Percentiles rank a stretch among this genome's conserved stretches.
phyloP scores from a whole-genome alignment of 805 yeast species.

The Zygosaccharomyces siamensis region DNA sequence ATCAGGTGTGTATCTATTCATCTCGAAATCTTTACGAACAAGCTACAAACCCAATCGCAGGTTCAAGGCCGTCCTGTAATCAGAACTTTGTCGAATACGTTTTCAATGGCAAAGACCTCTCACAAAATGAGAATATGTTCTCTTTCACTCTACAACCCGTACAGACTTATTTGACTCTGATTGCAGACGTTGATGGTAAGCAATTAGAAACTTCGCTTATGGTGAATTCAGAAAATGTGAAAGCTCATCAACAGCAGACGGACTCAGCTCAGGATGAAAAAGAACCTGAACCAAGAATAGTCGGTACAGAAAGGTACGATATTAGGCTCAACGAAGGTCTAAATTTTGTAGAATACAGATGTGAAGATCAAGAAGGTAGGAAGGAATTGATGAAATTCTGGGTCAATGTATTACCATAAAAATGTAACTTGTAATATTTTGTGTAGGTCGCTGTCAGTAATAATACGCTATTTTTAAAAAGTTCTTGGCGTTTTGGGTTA shows the following conservation, averaged over 20 bases:
- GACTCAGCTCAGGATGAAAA: conserved; percentile 10
- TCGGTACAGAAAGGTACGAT: conserved; percentile 25
- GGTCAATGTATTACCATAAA: conserved; percentile 32
- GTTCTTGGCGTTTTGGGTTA: no score
- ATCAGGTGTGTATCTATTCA: conserved; percentile 24
- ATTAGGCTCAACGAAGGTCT: conserved; percentile 32
- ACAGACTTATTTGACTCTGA: conserved; percentile 29
- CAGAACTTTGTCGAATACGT: conserved; percentile 32
- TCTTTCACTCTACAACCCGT: conserved; percentile 29
- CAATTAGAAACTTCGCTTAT: conserved; percentile 13
- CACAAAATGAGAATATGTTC: conserved; percentile 27
- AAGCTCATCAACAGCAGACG: conserved; percentile 12
- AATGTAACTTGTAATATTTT: background rate
- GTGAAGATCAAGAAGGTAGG: conserved; percentile 15
- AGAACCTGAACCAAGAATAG: conserved; percentile 4
- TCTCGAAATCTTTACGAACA: conserved; percentile 29
- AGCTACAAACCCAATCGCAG: conserved; percentile 28
- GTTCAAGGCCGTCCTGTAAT: conserved; percentile 28
- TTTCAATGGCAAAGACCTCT: conserved; percentile 25
- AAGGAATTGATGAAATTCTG: conserved; percentile 30
- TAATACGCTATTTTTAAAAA: no score
- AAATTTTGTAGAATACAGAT: conserved; percentile 26
- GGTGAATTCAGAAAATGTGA: conserved; percentile 26
- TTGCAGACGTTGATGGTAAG: conserved; percentile 15
- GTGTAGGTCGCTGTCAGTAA: background rate